Evolutionary conservation across 257 asterid genomes (phyloP), one percentile per base, ranked within the genome.

Genomic region (Petrea volubilis): DNA sequence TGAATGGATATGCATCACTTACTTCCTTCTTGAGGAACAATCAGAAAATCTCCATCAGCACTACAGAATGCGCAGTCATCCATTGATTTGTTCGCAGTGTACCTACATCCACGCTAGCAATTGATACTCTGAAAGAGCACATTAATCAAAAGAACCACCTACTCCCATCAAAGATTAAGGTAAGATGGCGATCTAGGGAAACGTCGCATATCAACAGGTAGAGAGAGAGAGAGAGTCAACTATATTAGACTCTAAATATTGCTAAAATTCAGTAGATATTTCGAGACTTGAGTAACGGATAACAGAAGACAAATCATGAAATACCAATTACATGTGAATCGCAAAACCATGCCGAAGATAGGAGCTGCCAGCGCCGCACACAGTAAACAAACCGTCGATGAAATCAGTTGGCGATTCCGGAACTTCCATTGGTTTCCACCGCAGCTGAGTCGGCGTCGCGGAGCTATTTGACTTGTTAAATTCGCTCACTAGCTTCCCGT

Each of bases 351-450:
- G 93, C 2, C 99, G 97, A 47, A 94, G 92, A 79, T 83, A 91
- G 13, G 99, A 94, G 85, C 98, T 91, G 64, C 99, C 99, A 46
- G 99, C 97, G 57, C 98, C 99, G 27, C 98, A 94, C 4, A 94
- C 88, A 18, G 99, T 94, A 64, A 74, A 90, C 79, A 94, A 72
- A 2, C 99, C 98, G 41, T 94, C 96, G 43, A 94, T 27, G 68
- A 94, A 94, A 85, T 94, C 97, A 0, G 87, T 83, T 0, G 91
- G 96, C 17, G 80, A 51, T 51, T 83, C 90, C 1, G 95, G 97
- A 34, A 86, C 79, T 49, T 86, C 88, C 67, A 74, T 79, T 14
- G 98, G 99, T 75, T 76, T 91, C 98, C 99, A 94, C 80, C 99
- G 77, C 5, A 94, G 81, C 82, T 94, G 98, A 59, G 98, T 94